These are phyloP conservation scores for Skeletonema costatum DNA, from an alignment of 108 stramenopile species.

Conservation along the genomic window DNA sequence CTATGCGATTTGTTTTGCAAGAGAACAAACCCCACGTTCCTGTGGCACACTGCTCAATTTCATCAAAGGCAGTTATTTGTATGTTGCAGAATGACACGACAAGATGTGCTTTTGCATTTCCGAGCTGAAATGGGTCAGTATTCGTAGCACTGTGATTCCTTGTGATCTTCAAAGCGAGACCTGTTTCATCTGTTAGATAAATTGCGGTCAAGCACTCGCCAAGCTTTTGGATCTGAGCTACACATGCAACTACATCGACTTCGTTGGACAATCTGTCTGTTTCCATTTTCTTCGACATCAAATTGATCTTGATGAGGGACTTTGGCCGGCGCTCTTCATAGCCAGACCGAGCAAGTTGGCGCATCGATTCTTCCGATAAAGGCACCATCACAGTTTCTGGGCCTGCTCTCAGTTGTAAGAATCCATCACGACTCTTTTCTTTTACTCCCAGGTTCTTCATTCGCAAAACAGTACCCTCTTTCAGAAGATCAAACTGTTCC, in stretches of 20 bases:
- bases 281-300: conserved; percentile 44
- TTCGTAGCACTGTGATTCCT: conserved; percentile 21
- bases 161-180: conserved; percentile 34
- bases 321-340: conserved; percentile 41
- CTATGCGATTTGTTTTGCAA: conserved; percentile 38
- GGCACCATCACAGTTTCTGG: conserved; percentile 53
- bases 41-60: conserved; percentile 61
- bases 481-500: conserved; percentile 61
- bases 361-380: conserved; percentile 7
- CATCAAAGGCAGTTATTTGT: conserved; percentile 59
- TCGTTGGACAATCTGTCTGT: conserved; percentile 15
- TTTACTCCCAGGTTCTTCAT: conserved; percentile 64
- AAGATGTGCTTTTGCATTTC: conserved; percentile 8
- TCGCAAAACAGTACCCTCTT: conserved; percentile 60
- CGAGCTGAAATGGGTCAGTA: conserved; percentile 32
- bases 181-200: conserved; percentile 60
- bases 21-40: conserved; percentile 44
- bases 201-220: conserved; percentile 13
- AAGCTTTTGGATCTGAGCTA: conserved; percentile 27
- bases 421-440: conserved; percentile 38
- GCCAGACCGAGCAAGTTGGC: conserved; percentile 26
- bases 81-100: conserved; percentile 63
- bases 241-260: conserved; percentile 48
- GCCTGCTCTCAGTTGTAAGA: conserved; percentile 61
- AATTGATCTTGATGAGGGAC: conserved; percentile 50